Base-by-base conservation (phyloP, 768 basidiomycete species). In the Russula abietina region DNA sequence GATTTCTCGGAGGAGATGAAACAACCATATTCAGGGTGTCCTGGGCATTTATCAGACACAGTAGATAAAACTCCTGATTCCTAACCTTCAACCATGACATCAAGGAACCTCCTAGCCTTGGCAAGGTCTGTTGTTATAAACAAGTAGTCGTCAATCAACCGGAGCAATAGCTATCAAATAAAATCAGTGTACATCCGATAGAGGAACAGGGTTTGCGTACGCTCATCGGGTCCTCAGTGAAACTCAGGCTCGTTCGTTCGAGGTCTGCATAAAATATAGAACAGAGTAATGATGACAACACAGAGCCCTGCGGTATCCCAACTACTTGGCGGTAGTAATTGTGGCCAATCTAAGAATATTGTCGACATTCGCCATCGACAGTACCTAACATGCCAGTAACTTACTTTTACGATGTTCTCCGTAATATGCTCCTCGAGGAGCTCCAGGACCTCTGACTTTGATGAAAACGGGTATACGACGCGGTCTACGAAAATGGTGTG, bases 261-360 rank as follows among this genome's bases (percentile, higher is more conserved):
- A 99, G 78, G 70, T 96, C 88, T 7, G 93, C 95, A 67, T 98
- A 99, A 72, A 92, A 97, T 74, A 95, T 91, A 1, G 90, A 89
- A 72, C 97, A 99, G 1, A 99, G 76, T n/a, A 98, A 71, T 0
- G 89, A 82, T 8, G 94, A 97, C n/a, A 98, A 75, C n/a, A 94
- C 85, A 2, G 95, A 98, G 24, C 97, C 97, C 73, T 99, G 97
- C 1, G 97, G 96, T 26, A 99, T 99, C 2, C 97, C 97, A 32
- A 91, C 83, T n/a, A 81, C 83, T 73, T 99, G 97, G 14, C 88
- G 85, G 71, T 88, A 96, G 70, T 88, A 92, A 46, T 81, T 74
- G n/a, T 75, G 69, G 1, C 89, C 91, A 57, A 97, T 93, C 93
- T 96, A 32, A 19, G 17, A 14, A 12, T 32, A 51, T 22, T 30